These are phyloP conservation scores for Dipodascus albidus DNA, from an alignment of 805 yeast species.

Conservation along the genomic window DNA sequence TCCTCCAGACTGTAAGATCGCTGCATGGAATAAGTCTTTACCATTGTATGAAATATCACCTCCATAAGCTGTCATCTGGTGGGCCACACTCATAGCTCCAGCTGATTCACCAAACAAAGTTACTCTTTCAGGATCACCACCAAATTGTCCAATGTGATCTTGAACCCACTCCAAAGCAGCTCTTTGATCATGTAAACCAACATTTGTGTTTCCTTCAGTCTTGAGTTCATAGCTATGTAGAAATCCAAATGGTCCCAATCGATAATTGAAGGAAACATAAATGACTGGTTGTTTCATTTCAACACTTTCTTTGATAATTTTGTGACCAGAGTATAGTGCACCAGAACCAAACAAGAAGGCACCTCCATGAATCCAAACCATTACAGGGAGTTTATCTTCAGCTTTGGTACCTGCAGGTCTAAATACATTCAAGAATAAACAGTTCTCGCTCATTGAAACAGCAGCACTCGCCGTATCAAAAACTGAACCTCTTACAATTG, in stretches of 20 bases:
- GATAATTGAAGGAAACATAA: conserved; percentile 25
- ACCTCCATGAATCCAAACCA: conserved; percentile 29
- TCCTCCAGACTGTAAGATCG: conserved; percentile 7
- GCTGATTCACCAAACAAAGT: conserved; percentile 31
- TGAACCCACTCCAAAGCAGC: conserved; percentile 28
- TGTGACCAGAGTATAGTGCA: conserved; percentile 16
- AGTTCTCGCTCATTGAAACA: conserved; percentile 19
- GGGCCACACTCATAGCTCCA: conserved; percentile 19
- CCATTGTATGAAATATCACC: background rate
- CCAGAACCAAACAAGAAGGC: conserved; percentile 23
- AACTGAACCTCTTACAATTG: conserved; percentile 12
- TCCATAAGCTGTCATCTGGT: background rate
- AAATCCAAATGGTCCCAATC: conserved; percentile 29
- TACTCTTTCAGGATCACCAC: conserved; percentile 27
- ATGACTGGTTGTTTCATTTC: conserved; percentile 13
- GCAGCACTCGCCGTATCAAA: background rate
- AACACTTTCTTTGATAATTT: conserved; percentile 9
- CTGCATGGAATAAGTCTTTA: conserved; percentile 1
- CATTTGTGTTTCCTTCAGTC: conserved; percentile 21
- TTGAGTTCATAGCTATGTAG: conserved; percentile 13
- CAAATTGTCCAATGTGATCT: conserved; percentile 26
- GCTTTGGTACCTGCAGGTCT: conserved; percentile 28
- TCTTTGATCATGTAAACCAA: conserved; percentile 28
- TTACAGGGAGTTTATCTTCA: conserved; percentile 28
- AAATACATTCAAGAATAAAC: conserved; percentile 27